Base-by-base conservation (phyloP, 495 filamentous ascomycete species). In the Trichocladium antarcticum region DNA sequence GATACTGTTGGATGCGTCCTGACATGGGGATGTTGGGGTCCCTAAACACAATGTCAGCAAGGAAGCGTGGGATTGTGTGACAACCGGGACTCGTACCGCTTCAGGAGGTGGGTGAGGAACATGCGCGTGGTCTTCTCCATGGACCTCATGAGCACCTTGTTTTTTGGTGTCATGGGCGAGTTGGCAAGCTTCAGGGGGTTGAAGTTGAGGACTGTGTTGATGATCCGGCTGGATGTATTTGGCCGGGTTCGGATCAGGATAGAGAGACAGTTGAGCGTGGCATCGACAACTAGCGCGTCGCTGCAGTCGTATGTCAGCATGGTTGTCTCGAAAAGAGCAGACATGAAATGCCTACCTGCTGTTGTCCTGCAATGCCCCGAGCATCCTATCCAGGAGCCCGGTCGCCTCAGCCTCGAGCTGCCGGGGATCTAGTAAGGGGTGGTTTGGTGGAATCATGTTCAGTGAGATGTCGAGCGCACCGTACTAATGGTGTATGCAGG, bases 71-170 rank as follows among this genome's bases (percentile, higher is more conserved):
- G 7, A 35, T 14, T 22, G 19, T 14, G 34, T 0, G 5, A 15
- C 22, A 29, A 11, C 8, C 24, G 24, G 12, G 10, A 29, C 42
- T 37, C 67, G 45, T 74, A 89, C 85, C 80, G 78, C 67, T 84
- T 86, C 47, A 80, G 68, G 29, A 95, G 68, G 62, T 95, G 87
- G 32, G 84, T 74, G 14, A 97, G 73, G 34, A 99, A 65, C 48
- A 84, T 77, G 47, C 87, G 77, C 1, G 85, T 84, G 14, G 92
- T 99, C 53, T 92, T 84, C 63, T 92, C 92, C 80, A 97, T 92
- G 1, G 89, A 95, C 66, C 84, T 87, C 42, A 95, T 71, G 35
- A 87, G 78, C 31, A 99, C 80, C 45, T 83, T 87, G 28, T 77
- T 74, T 58, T 81, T 84, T 4, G 85, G 74, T 1, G 84, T 89